Percentiles rank a stretch among this genome's conserved stretches.
These are phyloP conservation scores for Ascocoryne sarcoides DNA, from an alignment of 2,329 filamentous ascomycete species.

Conservation along the genomic window DNA sequence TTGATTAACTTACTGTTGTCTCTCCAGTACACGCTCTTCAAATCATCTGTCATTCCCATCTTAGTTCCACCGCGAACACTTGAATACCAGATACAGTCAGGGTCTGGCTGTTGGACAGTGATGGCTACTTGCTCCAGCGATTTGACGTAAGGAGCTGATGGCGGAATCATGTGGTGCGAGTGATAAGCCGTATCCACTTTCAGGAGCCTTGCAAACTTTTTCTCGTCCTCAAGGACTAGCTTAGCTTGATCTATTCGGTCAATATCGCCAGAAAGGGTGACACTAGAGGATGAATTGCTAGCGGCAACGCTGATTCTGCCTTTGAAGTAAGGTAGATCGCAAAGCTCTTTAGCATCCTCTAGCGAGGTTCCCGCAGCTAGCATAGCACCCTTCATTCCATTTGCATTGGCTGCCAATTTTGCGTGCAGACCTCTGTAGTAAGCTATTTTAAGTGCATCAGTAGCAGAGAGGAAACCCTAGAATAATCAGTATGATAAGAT, in stretches of 20 bases:
- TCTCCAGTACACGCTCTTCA: too few species aligned
- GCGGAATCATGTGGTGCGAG: slow-evolving; percentile 19
- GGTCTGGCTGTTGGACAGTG: too few species aligned
- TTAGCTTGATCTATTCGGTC: slow-evolving; percentile 12
- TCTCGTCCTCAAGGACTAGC: slow-evolving; percentile 4
- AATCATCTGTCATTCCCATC: too few species aligned
- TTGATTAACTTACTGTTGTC: too few species aligned
- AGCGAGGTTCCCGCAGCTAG: slow-evolving; percentile 34
- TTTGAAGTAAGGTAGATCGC: slow-evolving; percentile 6
- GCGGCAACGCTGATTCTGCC: slow-evolving; percentile 26
- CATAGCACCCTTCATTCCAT: slow-evolving; percentile 37
- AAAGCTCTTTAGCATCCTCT: slow-evolving; percentile 8
- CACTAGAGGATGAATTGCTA: slow-evolving; percentile 19
- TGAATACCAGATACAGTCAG: slow-evolving; percentile 32
- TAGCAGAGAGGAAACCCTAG: slow-evolving; percentile 24
- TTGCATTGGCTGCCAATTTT: slow-evolving; percentile 16
- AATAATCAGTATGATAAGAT: too few species aligned
- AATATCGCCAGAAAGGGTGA: slow-evolving; percentile 24
- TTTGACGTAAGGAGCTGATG: slow-evolving; percentile 6
- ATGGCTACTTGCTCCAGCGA: too few species aligned
- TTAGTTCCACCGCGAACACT: slow-evolving; percentile 10
- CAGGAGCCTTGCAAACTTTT: slow-evolving; percentile 13
- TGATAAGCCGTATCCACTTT: slow-evolving; percentile 24
- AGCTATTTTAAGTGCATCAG: slow-evolving; percentile 34
- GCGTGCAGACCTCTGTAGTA: slow-evolving; percentile 32